Evolutionary conservation across 805 yeast species (phyloP), one percentile per base, ranked within the genome.

Genomic region (Yarrowia sp.): DNA sequence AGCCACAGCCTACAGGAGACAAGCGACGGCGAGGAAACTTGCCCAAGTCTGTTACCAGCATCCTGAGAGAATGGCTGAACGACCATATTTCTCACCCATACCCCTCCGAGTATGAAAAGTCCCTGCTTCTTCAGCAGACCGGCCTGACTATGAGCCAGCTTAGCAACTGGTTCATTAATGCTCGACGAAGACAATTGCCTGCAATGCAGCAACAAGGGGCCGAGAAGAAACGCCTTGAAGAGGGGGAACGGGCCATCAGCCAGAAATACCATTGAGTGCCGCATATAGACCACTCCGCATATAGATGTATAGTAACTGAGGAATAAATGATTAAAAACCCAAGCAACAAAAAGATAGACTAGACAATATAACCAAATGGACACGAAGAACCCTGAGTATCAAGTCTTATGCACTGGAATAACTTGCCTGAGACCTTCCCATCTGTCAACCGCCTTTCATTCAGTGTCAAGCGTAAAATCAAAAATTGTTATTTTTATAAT

Each of bases 151-250:
- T 87, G 74, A 90, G 88, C 67, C 96, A 90, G 75, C 80, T 90
- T 67, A 82, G 89, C 68, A 90, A 90, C 72, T 90, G 96, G 96
- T 90, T 90, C 71, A 90, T 90, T 71, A 90, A 90, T 73, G 96
- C 93, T 19, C 82, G 96, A 70, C 80, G 96, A 71, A 79, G 96
- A 69, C 85, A 88, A 71, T 82, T 90, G 32, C 78, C 78, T 24
- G 71, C 75, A 8, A 67, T 73, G 48, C 62, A 40, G 48, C 58
- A 51, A 51, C 58, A 51, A 51, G 58, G 58, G 41, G 58, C 58
- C 41, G 58, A 51, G 41, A 51, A 51, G 58, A 51, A 35, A 22
- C 58, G 58, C 28, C 28, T 22, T 8, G 58, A 51, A 51, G 58
- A 51, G 58, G 58, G 41, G 32, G 54, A 48, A 48, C 54, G 54